phyloP scores from a whole-genome alignment of 306 rosid species.

The Acacia melanoxylon region DNA sequence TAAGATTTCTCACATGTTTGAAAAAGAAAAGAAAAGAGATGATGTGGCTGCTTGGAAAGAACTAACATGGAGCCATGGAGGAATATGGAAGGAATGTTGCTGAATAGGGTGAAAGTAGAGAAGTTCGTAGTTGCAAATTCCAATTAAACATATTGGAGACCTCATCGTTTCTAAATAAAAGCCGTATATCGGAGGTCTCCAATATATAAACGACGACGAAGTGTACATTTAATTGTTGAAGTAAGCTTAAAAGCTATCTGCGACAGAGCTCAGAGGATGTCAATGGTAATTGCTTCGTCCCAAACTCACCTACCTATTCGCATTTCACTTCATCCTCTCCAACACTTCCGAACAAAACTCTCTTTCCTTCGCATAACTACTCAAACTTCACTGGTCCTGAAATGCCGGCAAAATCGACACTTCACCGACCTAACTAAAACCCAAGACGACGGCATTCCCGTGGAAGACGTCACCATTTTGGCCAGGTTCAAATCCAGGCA shows the following conservation, averaged over 20 bases:
- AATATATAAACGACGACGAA: neutral
- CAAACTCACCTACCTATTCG: constrained; percentile 36
- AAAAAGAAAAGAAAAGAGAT: neutral
- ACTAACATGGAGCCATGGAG: neutral
- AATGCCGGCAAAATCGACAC: constrained; percentile 45
- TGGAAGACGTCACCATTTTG: constrained; percentile 57
- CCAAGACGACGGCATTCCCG: constrained; percentile 70
- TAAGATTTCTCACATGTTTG: neutral
- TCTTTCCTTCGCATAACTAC: constrained; percentile 10
- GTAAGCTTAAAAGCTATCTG: neutral
- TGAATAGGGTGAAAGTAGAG: neutral
- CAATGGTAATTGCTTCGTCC: constrained; percentile 24
- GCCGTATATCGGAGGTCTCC: neutral
- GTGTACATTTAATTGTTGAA: neutral
- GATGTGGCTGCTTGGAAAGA: neutral
- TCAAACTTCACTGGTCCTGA: neutral
- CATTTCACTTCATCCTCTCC: neutral
- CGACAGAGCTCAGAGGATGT: constrained; percentile 29
- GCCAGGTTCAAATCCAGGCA: constrained; percentile 76
- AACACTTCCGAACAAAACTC: constrained; percentile 16
- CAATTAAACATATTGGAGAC: neutral
- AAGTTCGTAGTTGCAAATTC: neutral
- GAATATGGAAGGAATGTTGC: too few relatives aligned
- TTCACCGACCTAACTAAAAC: constrained; percentile 32
- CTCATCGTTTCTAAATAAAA: neutral